A percentile compares a stretch with the other conserved stretches of the same genome.
Conservation (phyloP, 768 basidiomycete genomes). For the Cystobasidium onofrii region DNA sequence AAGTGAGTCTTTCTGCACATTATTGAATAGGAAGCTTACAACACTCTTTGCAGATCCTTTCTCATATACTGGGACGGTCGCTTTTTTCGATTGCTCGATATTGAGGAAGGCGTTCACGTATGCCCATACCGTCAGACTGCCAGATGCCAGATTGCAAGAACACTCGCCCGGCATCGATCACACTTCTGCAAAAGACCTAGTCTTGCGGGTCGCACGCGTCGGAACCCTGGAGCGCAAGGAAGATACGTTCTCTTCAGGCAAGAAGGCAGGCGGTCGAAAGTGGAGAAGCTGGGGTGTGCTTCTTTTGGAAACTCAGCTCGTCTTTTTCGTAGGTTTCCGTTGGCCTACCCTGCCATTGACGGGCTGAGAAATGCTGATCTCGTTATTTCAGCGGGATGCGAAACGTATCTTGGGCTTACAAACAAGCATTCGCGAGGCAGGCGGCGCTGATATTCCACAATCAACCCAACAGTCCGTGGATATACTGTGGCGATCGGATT, state of each 20-base stretch:
- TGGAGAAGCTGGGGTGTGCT: constrained; percentile 81
- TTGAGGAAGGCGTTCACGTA: constrained; percentile 43
- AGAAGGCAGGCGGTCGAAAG: constrained; percentile 66
- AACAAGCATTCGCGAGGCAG: constrained; percentile 13
- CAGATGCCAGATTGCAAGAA: not conserved
- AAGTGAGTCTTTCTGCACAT: constrained; percentile 10
- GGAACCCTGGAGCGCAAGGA: constrained; percentile 71
- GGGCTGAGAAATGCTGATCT: too few relatives aligned
- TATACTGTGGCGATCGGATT: constrained; percentile 44
- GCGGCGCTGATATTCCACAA: not conserved
- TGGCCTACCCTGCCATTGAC: too few relatives aligned
- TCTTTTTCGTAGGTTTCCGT: constrained; percentile 56
- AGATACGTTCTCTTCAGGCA: constrained; percentile 66
- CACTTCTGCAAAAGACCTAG: constrained; percentile 9
- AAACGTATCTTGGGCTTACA: constrained; percentile 28
- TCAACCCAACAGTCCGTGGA: constrained; percentile 30
- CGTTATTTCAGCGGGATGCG: constrained; percentile 36
- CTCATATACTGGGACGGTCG: constrained; percentile 45
- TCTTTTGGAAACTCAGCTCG: constrained; percentile 78
- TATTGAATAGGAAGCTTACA: not conserved
- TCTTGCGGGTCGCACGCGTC: constrained; percentile 67
- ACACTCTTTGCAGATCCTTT: constrained; percentile 40
- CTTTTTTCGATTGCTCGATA: constrained; percentile 43
- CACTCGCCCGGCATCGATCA: not conserved
- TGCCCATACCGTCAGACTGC: constrained; percentile 43